These are phyloP conservation scores for Dryas drummondii DNA, from an alignment of 306 rosid species.

Conservation along the genomic window DNA sequence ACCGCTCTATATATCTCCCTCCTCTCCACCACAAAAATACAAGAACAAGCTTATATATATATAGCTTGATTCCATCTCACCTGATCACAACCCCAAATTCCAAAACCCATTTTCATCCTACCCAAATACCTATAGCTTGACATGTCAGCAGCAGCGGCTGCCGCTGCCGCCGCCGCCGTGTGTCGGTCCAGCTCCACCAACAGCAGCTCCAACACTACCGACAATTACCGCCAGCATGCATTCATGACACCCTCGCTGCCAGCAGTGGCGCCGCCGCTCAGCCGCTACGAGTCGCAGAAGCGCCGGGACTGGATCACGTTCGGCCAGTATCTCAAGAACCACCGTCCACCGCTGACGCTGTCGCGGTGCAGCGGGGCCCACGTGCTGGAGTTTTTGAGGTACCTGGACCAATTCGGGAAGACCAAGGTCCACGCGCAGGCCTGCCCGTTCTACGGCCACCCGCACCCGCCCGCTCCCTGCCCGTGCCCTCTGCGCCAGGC, in stretches of 20 bases:
- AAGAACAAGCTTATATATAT: too few relatives aligned
- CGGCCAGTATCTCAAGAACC: constrained; percentile 86
- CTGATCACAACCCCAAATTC: too few relatives aligned
- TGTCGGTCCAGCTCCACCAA: constrained; percentile 17
- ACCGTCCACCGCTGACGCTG: constrained; percentile 70
- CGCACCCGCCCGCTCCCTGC: constrained; percentile 78
- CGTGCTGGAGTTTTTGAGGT: constrained; percentile 74
- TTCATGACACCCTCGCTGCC: neutral
- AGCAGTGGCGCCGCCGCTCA: constrained; percentile 28
- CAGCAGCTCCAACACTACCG: constrained; percentile 12
- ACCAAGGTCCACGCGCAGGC: constrained; percentile 69
- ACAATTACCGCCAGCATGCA: neutral
- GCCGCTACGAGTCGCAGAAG: constrained; percentile 82
- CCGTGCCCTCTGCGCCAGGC: constrained; percentile 87
- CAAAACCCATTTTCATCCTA: neutral
- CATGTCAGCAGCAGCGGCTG: constrained; percentile 45
- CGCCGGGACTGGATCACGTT: constrained; percentile 89
- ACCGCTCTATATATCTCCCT: too few relatives aligned
- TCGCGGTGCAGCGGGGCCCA: constrained; percentile 74
- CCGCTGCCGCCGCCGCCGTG: constrained; percentile 15
- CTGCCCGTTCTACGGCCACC: constrained; percentile 77
- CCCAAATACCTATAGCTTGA: too few relatives aligned
- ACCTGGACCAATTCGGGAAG: constrained; percentile 81
- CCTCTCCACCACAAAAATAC: too few relatives aligned
- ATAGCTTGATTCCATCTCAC: too few relatives aligned